Conservation (phyloP, 2,329 filamentous ascomycete species). For the Pseudogymnoascus sp. region DNA sequence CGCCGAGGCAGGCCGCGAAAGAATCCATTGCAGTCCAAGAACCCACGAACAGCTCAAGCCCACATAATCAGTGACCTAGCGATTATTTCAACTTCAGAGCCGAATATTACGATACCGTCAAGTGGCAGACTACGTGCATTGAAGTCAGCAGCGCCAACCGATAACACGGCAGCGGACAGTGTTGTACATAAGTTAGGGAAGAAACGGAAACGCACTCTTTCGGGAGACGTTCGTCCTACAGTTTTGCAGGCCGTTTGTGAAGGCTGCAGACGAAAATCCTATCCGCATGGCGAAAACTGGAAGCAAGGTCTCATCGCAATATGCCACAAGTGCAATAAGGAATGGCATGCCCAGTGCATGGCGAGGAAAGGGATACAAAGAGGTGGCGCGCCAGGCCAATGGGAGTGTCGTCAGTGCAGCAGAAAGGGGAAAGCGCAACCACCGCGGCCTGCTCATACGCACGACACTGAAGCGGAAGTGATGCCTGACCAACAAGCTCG, state of each 20-base stretch:
- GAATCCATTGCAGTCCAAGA: background rate
- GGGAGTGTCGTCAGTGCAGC: background rate
- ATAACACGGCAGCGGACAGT: background rate
- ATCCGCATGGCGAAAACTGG: background rate
- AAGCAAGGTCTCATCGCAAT: background rate
- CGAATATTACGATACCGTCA: background rate
- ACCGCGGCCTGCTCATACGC: background rate
- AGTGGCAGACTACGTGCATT: background rate
- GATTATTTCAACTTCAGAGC: background rate
- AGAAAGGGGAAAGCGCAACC: background rate
- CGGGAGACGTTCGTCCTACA: background rate
- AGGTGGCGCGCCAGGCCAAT: background rate
- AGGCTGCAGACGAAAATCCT: background rate
- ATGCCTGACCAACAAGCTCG: background rate
- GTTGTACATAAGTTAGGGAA: background rate
- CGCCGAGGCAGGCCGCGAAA: background rate
- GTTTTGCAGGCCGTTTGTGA: background rate
- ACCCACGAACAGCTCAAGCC: background rate
- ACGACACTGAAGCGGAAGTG: background rate
- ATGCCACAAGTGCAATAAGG: background rate
- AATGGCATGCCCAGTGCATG: background rate
- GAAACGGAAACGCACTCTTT: slow-evolving; percentile 1
- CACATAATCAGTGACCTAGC: background rate
- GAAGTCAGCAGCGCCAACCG: background rate
- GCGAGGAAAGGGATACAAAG: background rate